A percentile compares a stretch with the other conserved stretches of the same genome.
These are phyloP conservation scores for Claviceps maximensis DNA, from an alignment of 2,329 filamentous ascomycete species.

Conservation along the genomic window DNA sequence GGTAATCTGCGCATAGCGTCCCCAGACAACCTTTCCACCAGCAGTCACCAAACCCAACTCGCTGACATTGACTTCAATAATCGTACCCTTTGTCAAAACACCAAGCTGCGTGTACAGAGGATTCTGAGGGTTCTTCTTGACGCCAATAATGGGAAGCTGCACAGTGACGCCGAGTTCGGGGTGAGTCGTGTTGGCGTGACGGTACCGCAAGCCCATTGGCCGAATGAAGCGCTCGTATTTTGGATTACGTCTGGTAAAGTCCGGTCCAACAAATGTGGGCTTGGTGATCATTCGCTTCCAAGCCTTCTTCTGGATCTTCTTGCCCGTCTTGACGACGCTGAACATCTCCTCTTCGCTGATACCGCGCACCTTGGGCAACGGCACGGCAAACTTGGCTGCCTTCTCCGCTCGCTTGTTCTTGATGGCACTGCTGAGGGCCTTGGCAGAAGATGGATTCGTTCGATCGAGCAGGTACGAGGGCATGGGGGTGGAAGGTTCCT, in stretches of 20 bases:
- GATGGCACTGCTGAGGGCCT: conserved; percentile 71
- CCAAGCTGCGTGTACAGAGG: conserved; percentile 87
- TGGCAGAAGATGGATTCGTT: conserved; percentile 40
- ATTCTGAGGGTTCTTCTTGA: conserved; percentile 62
- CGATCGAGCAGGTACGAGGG: conserved; percentile 91
- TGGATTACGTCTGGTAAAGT: conserved; percentile 80
- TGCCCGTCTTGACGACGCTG: conserved; percentile 89
- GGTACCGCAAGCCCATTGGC: conserved; percentile 37
- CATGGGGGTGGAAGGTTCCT: conserved; percentile 68
- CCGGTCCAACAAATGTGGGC: conserved; percentile 64
- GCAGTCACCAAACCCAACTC: conserved; percentile 87
- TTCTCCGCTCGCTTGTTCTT: conserved; percentile 94
- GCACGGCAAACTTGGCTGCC: conserved; percentile 84
- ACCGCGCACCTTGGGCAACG: conserved; percentile 79
- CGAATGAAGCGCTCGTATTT: conserved; percentile 52
- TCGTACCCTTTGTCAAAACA: conserved; percentile 69
- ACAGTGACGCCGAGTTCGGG: conserved; percentile 78
- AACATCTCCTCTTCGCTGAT: conserved; percentile 98
- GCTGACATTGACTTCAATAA: conserved; percentile 81
- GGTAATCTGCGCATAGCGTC: conserved; percentile 50
- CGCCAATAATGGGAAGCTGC: conserved; percentile 63
- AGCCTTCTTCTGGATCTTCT: conserved; percentile 80
- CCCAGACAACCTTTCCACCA: conserved; percentile 88
- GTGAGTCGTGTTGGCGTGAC: conserved; percentile 47
- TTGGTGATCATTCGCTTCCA: conserved; percentile 59